Evolutionary conservation across 2,329 filamentous ascomycete species (phyloP), one percentile per base, ranked within the genome.

Genomic region (Orbilia ellipsospora): DNA sequence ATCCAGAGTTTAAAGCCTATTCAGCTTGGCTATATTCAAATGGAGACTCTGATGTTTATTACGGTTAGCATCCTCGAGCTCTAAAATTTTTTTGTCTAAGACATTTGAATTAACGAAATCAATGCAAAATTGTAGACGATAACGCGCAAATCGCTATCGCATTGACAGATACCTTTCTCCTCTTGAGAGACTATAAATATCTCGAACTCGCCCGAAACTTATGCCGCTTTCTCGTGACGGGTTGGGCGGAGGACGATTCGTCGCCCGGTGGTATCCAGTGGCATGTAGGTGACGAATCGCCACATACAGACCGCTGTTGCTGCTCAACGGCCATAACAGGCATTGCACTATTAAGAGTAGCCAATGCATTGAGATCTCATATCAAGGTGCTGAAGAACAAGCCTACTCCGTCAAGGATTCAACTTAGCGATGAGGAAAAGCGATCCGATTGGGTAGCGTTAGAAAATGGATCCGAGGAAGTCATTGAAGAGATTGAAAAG

Each of bases 401-500:
- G 15, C 36, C 51, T 2, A 23, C 59, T 12, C 42, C 44, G 10
- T 61, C 64, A 1, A 75, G 65, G 18, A 62, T 75, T 23, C 72
- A 75, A 13, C 72, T 75, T n/a, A 69, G 59, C 45, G 72, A 75
- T 23, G 72, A 75, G n/a, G 72, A 75, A 20, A 75, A 75, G 28
- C 48, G 64, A 16, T 75, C 72, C 0, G 72, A 75, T 44, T 75
- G 72, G 72, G 72, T 69, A 4, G 72, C 72, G 8, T 42, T 75
- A 18, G 72, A 75, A 45, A 64, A 67, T 1, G 72, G 52, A 10
- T 61, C 64, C 0, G 72, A 75, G 6, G 64, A 69, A 6, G 50
- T 60, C 0, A 61, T 69, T 16, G 72, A 75, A 23, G 72, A 75
- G 36, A 57, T 75, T 12, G 72, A 75, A 18, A 75, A 69, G 18